These are phyloP conservation scores for Hawksworthiomyces lignivorus DNA, from an alignment of 2,329 filamentous ascomycete species.

Conservation along the genomic window DNA sequence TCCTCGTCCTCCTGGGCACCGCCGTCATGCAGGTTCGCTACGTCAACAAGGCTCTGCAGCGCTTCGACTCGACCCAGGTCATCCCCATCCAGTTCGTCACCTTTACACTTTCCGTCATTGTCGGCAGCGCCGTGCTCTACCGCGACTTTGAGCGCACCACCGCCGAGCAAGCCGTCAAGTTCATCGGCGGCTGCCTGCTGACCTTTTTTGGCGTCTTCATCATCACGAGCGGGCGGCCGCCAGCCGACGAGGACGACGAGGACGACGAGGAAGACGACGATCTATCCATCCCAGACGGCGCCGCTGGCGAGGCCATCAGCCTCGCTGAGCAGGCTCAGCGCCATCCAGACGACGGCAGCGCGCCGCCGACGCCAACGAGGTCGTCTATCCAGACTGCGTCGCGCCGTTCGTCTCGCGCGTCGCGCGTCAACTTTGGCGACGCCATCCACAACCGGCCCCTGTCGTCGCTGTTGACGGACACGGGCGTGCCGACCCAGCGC, in stretches of 20 bases:
- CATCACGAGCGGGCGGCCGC: conserved; percentile 76
- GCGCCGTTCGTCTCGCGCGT: conserved; percentile 36
- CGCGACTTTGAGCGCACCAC: conserved; percentile 87
- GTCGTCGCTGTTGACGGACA: conserved; percentile 23
- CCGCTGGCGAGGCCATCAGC: conserved; percentile 50
- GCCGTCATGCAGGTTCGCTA: conserved; percentile 97
- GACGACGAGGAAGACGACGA: conserved; percentile 51
- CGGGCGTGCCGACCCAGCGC: conserved; percentile 29
- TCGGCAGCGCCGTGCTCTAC: conserved; percentile 88
- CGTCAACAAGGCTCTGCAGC: conserved; percentile 77
- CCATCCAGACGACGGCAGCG: conserved; percentile 9
- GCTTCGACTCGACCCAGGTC: conserved; percentile 94
- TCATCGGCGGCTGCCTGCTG: conserved; percentile 80
- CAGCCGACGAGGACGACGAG: conserved; percentile 50
- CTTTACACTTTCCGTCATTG: conserved; percentile 91
- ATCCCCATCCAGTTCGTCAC: conserved; percentile 97
- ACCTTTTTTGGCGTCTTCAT: conserved; percentile 97
- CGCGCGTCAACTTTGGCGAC: conserved; percentile 37
- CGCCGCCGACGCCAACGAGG: neutral
- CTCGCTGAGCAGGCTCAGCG: conserved; percentile 44
- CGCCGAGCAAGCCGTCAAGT: conserved; percentile 66
- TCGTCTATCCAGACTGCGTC: neutral
- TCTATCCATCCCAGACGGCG: conserved; percentile 44
- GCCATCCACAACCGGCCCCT: conserved; percentile 28
- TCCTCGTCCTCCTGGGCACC: conserved; percentile 70